These are phyloP conservation scores for Penicillium salamii DNA, from an alignment of 495 filamentous ascomycete genomes.

Conservation along the genomic window DNA sequence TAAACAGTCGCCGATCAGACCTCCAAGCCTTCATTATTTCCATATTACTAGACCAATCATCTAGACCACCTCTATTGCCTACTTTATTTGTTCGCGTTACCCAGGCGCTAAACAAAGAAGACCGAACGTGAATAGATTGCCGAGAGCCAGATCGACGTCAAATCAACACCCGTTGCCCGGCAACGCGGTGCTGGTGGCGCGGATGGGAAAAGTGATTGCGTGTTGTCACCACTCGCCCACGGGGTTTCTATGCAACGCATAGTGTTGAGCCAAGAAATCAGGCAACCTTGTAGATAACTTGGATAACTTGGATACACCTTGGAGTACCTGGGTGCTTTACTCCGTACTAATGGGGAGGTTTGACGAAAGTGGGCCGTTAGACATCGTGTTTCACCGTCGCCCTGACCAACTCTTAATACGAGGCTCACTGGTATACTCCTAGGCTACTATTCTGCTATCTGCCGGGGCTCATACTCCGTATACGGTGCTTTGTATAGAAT, in stretches of 20 bases:
- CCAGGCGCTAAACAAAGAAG: slow-evolving; percentile 17
- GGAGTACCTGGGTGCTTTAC: no score
- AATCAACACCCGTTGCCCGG: slow-evolving; percentile 2
- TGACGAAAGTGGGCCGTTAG: no score
- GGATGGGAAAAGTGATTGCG: slow-evolving; percentile 2
- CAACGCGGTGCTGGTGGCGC: neutral
- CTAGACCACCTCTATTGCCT: neutral
- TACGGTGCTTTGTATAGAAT: neutral
- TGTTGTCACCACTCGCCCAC: neutral
- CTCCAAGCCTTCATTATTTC: neutral
- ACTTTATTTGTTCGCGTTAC: slow-evolving; percentile 7
- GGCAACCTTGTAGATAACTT: neutral
- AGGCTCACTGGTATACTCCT: no score
- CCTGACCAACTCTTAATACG: no score
- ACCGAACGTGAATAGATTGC: slow-evolving; percentile 15
- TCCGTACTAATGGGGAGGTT: no score
- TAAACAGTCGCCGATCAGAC: slow-evolving; percentile 3
- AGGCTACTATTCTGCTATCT: no score
- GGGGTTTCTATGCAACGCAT: neutral
- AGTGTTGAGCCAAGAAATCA: neutral
- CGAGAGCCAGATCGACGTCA: slow-evolving; percentile 5
- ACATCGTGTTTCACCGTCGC: no score
- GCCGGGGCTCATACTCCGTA: no score
- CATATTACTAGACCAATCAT: slow-evolving; percentile 7
- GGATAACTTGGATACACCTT: neutral